phyloP scores from a whole-genome alignment of 1,284 basidiomycete species.

The Pisolithus thermaeus region DNA sequence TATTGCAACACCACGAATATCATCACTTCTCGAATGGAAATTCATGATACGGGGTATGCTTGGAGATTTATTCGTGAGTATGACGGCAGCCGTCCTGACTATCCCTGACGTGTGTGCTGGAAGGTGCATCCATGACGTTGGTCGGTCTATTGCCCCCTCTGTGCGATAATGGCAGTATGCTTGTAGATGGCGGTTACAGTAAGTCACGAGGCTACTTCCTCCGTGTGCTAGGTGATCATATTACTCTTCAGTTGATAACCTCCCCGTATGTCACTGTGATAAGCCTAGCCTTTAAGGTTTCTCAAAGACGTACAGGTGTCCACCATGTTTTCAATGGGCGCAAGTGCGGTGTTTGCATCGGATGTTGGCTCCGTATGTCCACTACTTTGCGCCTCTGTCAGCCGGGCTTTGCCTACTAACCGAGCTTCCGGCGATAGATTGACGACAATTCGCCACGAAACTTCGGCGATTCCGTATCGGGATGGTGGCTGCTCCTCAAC shows the following conservation, averaged over 20 bases:
- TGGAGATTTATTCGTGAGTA: constrained; percentile 80
- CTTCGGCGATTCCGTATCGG: constrained; percentile 94
- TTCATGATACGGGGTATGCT: constrained; percentile 94
- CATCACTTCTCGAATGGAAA: constrained; percentile 93
- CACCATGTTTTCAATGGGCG: constrained; percentile 90
- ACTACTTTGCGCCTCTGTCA: neutral
- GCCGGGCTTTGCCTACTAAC: neutral
- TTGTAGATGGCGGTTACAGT: constrained; percentile 95
- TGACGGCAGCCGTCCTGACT: neutral
- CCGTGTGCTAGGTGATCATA: neutral
- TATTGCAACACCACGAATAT: constrained; percentile 99
- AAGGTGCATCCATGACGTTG: constrained; percentile 96
- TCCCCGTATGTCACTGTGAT: constrained; percentile 54
- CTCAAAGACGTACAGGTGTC: constrained; percentile 51
- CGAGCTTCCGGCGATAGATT: constrained; percentile 39
- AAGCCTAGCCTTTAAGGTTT: neutral
- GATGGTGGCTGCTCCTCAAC: constrained; percentile 95
- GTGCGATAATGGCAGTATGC: constrained; percentile 89
- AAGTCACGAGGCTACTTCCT: constrained; percentile 24
- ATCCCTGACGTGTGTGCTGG: constrained; percentile 5
- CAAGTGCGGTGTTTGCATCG: constrained; percentile 88
- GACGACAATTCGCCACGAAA: constrained; percentile 94
- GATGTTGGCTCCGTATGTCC: constrained; percentile 85
- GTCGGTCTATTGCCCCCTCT: constrained; percentile 93
- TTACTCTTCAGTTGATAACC: constrained; percentile 70